phyloP scores from a whole-genome alignment of 2,329 filamentous ascomycete species.

The Penicillium sp. region DNA sequence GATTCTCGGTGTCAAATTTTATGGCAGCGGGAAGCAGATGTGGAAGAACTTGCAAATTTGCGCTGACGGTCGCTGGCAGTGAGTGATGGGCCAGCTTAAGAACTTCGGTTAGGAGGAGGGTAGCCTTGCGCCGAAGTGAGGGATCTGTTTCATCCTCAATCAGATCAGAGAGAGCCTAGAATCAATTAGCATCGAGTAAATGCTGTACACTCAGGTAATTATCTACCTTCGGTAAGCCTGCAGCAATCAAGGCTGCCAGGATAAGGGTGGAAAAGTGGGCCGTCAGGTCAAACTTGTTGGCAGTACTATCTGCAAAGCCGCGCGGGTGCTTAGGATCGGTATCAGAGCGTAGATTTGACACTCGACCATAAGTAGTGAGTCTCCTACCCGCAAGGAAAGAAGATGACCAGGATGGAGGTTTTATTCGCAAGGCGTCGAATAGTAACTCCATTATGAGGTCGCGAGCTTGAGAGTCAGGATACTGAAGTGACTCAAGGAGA shows the following conservation, averaged over 20 bases:
- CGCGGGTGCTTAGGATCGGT: slow-evolving; percentile 53
- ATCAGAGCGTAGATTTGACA: slow-evolving; percentile 74
- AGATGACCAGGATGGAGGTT: slow-evolving; percentile 89
- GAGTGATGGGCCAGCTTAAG: slow-evolving; percentile 85
- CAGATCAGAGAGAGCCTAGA: slow-evolving; percentile 48
- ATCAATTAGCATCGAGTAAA: slow-evolving; percentile 17
- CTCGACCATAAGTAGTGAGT: slow-evolving; percentile 93
- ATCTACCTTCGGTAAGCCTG: slow-evolving; percentile 63
- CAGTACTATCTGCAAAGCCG: slow-evolving; percentile 65
- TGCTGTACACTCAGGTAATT: neutral
- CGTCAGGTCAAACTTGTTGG: slow-evolving; percentile 68
- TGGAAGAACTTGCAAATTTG: slow-evolving; percentile 81
- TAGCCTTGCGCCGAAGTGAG: slow-evolving; percentile 78
- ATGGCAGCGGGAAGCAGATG: slow-evolving; percentile 77
- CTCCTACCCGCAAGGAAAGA: slow-evolving; percentile 90
- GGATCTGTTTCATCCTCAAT: slow-evolving; percentile 51
- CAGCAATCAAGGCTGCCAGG: slow-evolving; percentile 78
- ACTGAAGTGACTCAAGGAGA: slow-evolving; percentile 66
- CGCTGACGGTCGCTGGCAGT: slow-evolving; percentile 77
- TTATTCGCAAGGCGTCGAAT: slow-evolving; percentile 82
- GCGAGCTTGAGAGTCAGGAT: slow-evolving; percentile 55
- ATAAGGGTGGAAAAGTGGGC: slow-evolving; percentile 92
- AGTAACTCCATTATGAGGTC: slow-evolving; percentile 87
- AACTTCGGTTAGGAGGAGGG: slow-evolving; percentile 84
- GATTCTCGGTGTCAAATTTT: slow-evolving; percentile 67